Conservation (phyloP, 148 eudicot species). For the Rhododendron griersonianum region DNA sequence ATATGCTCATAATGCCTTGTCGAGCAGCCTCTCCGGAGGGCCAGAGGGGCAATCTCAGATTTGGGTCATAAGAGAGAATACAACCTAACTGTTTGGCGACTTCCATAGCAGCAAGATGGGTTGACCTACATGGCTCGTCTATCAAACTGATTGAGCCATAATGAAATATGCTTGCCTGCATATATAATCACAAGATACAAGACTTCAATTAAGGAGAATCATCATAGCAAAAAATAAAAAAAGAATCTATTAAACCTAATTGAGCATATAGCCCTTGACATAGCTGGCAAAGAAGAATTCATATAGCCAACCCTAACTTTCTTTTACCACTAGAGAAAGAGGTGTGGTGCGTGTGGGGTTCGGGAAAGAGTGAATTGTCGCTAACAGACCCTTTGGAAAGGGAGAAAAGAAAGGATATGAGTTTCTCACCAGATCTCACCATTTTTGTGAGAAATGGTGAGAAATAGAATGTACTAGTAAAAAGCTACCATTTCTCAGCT, state of each 20-base stretch:
- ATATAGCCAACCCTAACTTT: not conserved
- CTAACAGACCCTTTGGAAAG: not conserved
- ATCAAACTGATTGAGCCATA: constrained; percentile 88
- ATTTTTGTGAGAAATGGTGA: not conserved
- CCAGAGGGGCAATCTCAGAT: constrained; percentile 81
- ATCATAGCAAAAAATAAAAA: not conserved
- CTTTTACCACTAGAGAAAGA: not conserved
- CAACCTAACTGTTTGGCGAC: constrained; percentile 61
- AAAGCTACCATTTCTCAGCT: not conserved
- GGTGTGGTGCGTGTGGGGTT: not conserved
- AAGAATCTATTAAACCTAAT: not conserved
- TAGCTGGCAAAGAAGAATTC: not conserved
- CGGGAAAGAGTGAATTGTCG: not conserved
- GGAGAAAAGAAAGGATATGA: not conserved
- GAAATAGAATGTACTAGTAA: not conserved
- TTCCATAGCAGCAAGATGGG: constrained; percentile 77
- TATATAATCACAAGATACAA: not conserved
- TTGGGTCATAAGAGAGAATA: constrained; percentile 84
- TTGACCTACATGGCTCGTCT: constrained; percentile 78
- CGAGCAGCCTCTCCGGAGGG: constrained; percentile 80
- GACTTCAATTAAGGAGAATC: not conserved
- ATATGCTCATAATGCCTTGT: constrained; percentile 67
- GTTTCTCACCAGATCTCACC: not conserved
- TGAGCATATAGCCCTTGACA: not conserved
- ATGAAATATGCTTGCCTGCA: constrained; percentile 77